Evolutionary conservation across 768 basidiomycete species (phyloP).

Genomic region (Naganishia vishniacii): DNA sequence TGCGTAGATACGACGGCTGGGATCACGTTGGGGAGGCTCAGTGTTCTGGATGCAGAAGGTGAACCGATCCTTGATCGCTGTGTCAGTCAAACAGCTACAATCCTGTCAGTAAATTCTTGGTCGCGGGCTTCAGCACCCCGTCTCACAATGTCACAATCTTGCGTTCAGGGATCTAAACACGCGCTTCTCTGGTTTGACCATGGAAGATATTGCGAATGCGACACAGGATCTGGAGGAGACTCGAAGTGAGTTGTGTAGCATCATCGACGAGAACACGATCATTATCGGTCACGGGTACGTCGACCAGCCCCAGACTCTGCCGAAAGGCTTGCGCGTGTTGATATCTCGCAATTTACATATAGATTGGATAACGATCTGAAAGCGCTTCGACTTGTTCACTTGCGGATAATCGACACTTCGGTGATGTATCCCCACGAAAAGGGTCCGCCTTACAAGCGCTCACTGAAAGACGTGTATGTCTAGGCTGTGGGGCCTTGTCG

Average conservation of each 20-base stretch:
- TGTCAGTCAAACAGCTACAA: conserved; percentile 39
- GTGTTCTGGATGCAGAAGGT: conserved; percentile 74
- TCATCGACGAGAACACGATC: conserved; percentile 75
- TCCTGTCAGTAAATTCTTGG: conserved; percentile 36
- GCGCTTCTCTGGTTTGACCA: conserved; percentile 51
- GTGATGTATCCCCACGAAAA: conserved; percentile 72
- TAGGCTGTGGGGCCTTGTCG: background rate
- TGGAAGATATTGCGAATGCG: conserved; percentile 52
- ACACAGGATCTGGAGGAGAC: conserved; percentile 62
- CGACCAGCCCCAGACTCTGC: too few relatives aligned
- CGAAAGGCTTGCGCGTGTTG: too few relatives aligned
- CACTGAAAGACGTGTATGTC: conserved; percentile 73
- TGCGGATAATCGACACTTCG: conserved; percentile 77
- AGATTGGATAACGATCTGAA: conserved; percentile 91
- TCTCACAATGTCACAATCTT: background rate
- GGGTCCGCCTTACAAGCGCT: conserved; percentile 69
- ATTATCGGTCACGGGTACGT: conserved; percentile 62
- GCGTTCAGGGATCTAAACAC: conserved; percentile 76
- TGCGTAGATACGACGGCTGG: conserved; percentile 72
- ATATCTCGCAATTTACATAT: conserved; percentile 48
- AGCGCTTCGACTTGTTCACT: conserved; percentile 78
- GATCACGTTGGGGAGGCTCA: conserved; percentile 81
- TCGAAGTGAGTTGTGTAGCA: conserved; percentile 61
- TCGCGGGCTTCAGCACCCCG: background rate
- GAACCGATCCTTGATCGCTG: conserved; percentile 66